These are phyloP conservation scores for Colletotrichum sidae DNA, from an alignment of 2,329 filamentous ascomycete species.

Conservation along the genomic window DNA sequence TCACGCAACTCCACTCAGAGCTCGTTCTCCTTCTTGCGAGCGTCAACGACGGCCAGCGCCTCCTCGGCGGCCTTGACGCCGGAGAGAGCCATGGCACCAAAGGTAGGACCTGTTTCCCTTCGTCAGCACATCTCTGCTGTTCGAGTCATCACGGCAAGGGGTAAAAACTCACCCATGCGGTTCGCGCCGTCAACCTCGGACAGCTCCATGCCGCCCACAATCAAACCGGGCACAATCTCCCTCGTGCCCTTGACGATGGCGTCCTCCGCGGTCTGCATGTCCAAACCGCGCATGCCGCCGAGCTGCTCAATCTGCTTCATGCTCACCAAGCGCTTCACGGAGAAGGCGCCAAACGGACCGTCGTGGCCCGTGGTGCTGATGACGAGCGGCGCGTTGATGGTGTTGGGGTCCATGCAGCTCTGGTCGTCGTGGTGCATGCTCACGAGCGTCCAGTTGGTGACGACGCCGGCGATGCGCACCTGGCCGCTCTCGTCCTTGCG, in stretches of 20 bases:
- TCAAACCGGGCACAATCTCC: slow-evolving; percentile 87
- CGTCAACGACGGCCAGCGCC: slow-evolving; percentile 80
- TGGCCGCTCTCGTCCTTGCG: slow-evolving; percentile 66
- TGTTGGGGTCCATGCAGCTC: slow-evolving; percentile 97
- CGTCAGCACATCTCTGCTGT: not conserved
- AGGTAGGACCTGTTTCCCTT: slow-evolving; percentile 47
- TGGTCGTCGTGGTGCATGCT: slow-evolving; percentile 89
- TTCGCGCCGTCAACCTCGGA: slow-evolving; percentile 92
- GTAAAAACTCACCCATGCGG: slow-evolving; percentile 74
- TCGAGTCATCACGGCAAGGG: not conserved
- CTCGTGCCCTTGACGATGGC: slow-evolving; percentile 93
- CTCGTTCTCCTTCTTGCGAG: slow-evolving; percentile 82
- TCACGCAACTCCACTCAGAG: slow-evolving; percentile 50
- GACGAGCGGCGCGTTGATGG: slow-evolving; percentile 90
- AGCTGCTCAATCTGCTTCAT: slow-evolving; percentile 88
- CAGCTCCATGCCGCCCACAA: slow-evolving; percentile 95
- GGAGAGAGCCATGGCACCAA: slow-evolving; percentile 88
- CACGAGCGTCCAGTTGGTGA: slow-evolving; percentile 96
- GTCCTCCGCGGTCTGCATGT: slow-evolving; percentile 93
- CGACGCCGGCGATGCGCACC: slow-evolving; percentile 85
- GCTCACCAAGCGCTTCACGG: slow-evolving; percentile 88
- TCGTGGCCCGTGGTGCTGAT: slow-evolving; percentile 94
- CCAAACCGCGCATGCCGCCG: slow-evolving; percentile 91
- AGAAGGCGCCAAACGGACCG: slow-evolving; percentile 91
- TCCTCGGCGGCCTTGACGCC: slow-evolving; percentile 95